These are phyloP conservation scores for Boletellus ananas DNA, from an alignment of 768 basidiomycete species.

Conservation along the genomic window DNA sequence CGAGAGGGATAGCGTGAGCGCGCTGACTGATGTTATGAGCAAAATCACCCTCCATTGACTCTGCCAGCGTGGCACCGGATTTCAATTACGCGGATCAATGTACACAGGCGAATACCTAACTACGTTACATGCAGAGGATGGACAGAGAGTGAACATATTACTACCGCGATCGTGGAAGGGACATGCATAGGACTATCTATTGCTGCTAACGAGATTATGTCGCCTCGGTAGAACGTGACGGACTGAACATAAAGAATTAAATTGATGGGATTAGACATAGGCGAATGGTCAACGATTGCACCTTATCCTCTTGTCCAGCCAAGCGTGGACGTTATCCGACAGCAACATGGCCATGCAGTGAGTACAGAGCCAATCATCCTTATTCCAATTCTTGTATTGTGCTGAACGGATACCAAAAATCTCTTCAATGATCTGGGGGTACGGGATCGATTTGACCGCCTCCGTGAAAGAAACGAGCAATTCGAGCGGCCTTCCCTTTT, in stretches of 20 bases:
- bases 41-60: conserved; percentile 52
- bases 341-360: conserved; percentile 25
- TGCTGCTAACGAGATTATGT: not conserved
- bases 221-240: not conserved
- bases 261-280: not conserved
- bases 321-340: conserved; percentile 6
- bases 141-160: not conserved
- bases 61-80: conserved; percentile 1
- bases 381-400: conserved; percentile 26
- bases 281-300: not conserved
- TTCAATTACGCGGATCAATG: not conserved
- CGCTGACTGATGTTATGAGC: conserved; percentile 62
- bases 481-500: conserved; percentile 5
- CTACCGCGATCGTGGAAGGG: not conserved
- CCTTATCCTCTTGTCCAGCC: conserved; percentile 7
- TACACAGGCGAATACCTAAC: conserved; percentile 5
- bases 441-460: conserved; percentile 6
- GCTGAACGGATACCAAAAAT: conserved; percentile 16
- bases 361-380: conserved; percentile 31
- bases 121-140: not conserved
- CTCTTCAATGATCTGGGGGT: conserved; percentile 10
- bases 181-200: no score
- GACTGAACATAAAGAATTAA: not conserved
- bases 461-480: conserved; percentile 3
- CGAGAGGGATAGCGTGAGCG: conserved; percentile 41